phyloP scores from a whole-genome alignment of 345 rosid species.

The Salix caprea region DNA sequence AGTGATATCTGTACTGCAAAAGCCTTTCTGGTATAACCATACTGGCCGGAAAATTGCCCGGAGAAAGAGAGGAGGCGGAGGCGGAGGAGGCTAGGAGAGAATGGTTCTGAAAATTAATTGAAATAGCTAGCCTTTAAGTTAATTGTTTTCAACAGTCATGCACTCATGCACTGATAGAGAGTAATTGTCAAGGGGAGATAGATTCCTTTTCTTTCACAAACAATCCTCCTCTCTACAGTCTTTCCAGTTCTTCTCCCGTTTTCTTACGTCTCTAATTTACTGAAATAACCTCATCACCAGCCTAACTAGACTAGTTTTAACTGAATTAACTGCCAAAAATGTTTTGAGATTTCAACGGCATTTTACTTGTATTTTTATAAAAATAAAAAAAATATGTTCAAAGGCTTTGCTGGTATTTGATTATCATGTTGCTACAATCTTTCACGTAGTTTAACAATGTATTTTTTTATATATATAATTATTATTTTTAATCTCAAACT shows the following conservation, averaged over 20 bases:
- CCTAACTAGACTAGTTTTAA: neutral
- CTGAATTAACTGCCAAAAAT: neutral
- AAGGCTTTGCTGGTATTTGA: no score
- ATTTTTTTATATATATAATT: no score
- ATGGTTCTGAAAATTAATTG: neutral
- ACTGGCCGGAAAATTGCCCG: neutral
- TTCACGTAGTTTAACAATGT: no score
- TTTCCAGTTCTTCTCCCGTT: neutral
- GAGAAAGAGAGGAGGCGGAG: slow-evolving; percentile 1
- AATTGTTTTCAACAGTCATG: no score
- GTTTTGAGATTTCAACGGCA: neutral
- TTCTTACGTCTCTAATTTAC: neutral
- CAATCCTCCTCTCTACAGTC: neutral
- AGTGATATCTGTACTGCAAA: slow-evolving; percentile 50
- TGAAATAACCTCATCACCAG: neutral
- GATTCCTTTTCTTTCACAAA: slow-evolving; percentile 21
- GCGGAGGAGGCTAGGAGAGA: neutral
- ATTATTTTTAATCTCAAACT: no score
- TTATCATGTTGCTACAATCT: no score
- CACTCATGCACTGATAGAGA: no score
- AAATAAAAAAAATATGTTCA: no score
- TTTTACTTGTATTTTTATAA: neutral
- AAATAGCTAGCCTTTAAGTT: no score
- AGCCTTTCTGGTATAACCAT: slow-evolving; percentile 54
- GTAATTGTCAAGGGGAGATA: slow-evolving; percentile 19